These are phyloP conservation scores for Diaporthe aspalathi DNA, from an alignment of 2,329 filamentous ascomycete species.

Conservation along the genomic window DNA sequence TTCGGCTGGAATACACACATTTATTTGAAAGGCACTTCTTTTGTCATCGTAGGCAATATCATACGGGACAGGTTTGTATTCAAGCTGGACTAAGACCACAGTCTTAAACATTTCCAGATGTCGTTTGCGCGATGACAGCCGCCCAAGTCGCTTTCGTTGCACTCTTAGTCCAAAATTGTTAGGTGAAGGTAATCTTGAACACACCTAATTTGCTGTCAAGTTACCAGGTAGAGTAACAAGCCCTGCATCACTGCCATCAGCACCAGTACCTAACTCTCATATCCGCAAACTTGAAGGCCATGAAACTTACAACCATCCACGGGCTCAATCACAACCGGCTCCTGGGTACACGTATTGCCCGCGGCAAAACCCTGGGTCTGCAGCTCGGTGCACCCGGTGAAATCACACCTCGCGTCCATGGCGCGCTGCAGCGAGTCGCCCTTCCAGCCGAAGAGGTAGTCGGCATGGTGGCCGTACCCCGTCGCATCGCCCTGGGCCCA, in stretches of 20 bases:
- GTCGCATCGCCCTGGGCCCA: conserved; percentile 47
- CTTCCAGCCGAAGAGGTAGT: conserved; percentile 54
- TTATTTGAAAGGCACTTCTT: too few species aligned
- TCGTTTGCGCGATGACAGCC: too few species aligned
- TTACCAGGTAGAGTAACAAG: conserved; percentile 17
- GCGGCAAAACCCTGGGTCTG: conserved; percentile 42
- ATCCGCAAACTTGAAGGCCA: neutral
- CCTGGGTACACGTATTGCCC: conserved; percentile 41
- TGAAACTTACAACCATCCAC: conserved; percentile 43
- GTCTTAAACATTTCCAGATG: too few species aligned
- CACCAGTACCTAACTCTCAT: neutral
- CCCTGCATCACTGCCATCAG: neutral
- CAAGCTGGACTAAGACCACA: too few species aligned
- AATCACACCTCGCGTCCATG: conserved; percentile 38
- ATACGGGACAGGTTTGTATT: too few species aligned
- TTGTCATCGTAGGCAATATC: too few species aligned
- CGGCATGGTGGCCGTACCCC: conserved; percentile 52
- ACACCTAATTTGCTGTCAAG: conserved; percentile 9
- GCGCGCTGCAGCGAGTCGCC: conserved; percentile 47
- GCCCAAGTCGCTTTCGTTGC: too few species aligned
- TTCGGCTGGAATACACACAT: too few species aligned
- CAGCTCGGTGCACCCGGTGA: conserved; percentile 40
- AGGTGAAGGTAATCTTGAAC: fast-evolving
- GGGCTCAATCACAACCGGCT: conserved; percentile 41
- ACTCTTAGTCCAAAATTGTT: too few species aligned